These are phyloP conservation scores for Ophiosphaerella korrae DNA, from an alignment of 2,329 filamentous ascomycete genomes.

Conservation along the genomic window DNA sequence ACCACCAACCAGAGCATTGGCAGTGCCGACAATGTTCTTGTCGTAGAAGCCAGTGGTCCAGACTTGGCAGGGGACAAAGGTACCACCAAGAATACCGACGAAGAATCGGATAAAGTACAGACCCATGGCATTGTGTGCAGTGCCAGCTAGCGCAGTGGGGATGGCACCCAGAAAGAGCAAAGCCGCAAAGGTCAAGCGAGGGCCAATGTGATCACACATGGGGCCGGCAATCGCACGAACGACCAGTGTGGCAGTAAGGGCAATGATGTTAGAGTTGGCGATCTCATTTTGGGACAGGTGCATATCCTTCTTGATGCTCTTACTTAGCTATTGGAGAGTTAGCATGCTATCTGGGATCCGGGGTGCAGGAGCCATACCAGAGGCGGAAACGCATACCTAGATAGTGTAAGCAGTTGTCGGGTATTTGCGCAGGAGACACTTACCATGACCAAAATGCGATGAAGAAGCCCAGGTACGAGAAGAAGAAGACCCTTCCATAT, in stretches of 20 bases:
- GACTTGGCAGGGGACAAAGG: constrained; percentile 86
- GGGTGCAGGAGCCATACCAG: constrained; percentile 57
- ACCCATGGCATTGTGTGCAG: constrained; percentile 69
- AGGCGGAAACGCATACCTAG: constrained; percentile 85
- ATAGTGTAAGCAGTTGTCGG: constrained; percentile 25
- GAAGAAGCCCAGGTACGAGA: constrained; percentile 86
- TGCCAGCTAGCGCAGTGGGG: constrained; percentile 80
- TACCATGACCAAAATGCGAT: constrained; percentile 84
- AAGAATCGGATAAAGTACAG: constrained; percentile 80
- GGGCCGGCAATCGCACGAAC: constrained; percentile 80
- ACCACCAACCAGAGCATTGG: constrained; percentile 83
- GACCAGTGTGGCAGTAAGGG: constrained; percentile 66
- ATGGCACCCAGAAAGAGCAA: constrained; percentile 78
- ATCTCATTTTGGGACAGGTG: constrained; percentile 72
- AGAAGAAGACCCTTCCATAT: constrained; percentile 89
- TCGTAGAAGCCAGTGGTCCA: constrained; percentile 95
- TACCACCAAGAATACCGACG: constrained; percentile 76
- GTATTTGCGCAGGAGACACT: constrained; percentile 23
- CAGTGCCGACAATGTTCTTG: constrained; percentile 87
- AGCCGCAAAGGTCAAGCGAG: constrained; percentile 78
- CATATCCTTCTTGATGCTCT: constrained; percentile 79
- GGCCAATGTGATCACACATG: constrained; percentile 83
- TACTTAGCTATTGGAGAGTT: constrained; percentile 49
- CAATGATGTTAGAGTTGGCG: constrained; percentile 89
- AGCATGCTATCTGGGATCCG: constrained; percentile 35